Base-by-base conservation (phyloP, 305 asterid genomes). In the Fraxinus sp. region DNA sequence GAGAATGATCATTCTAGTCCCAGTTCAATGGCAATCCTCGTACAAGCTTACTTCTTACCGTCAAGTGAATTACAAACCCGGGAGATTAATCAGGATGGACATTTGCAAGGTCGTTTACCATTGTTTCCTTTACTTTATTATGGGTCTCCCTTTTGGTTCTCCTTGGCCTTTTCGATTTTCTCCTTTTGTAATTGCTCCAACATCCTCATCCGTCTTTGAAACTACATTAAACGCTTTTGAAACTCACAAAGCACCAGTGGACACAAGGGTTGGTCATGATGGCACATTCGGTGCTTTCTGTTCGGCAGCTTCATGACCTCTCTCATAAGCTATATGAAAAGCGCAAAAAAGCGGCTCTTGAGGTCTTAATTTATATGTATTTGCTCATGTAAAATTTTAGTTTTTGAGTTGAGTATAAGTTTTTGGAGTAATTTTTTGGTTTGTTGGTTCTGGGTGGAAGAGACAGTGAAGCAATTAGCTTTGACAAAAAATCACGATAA, bases 381-480 rank as follows among this genome's bases (percentile, higher is more conserved):
- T 30, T n/a, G 68, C 59, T 24, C 64, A 7, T 68, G 81, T 33
- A 44, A 20, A 7, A 49, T 71, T 46, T 83, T 36, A 55, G 81
- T 39, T 30, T 59, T 72, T 32, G 30, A 33, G 4, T 59, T 7
- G 28, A 22, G 72, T 62, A 30, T 79, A 64, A 78, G 86, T 32
- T 37, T 24, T 24, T 55, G 66, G 22, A 26, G 28, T 57, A 41
- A 20, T 13, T 39, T 24, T 62, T 49, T 77, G 88, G 86, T 87
- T 80, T 88, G 85, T 64, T 83, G 82, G 87, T 86, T 92, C 88
- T 86, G 93, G 98, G 94, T 94, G 90, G 99, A 94, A 89, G 97
- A 97, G 85, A 92, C 93, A 84, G 97, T 95, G 88, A 94, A 94
- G 87, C 97, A 95, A 80, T 88, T 94, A 86, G 85, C 96, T 80